Conservation (phyloP, 202 grass and related monocot genomes). For the Zizania palustris region DNA sequence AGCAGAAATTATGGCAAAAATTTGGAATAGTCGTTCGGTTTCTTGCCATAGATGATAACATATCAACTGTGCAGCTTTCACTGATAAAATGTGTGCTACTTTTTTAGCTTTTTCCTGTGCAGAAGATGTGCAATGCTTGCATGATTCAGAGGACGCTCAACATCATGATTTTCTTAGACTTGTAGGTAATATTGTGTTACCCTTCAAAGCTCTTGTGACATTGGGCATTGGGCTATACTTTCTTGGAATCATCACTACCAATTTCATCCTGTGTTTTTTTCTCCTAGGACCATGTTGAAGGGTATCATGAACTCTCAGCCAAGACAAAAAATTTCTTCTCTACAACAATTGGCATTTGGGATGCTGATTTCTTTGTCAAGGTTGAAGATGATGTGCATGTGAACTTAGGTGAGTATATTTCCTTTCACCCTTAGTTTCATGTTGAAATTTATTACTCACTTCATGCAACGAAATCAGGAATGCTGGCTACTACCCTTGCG, state of each 20-base stretch:
- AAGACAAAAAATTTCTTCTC: constrained; percentile 98
- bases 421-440: constrained; percentile 24
- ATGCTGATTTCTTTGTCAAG: constrained; percentile 95
- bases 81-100: too few relatives aligned
- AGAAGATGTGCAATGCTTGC: too few relatives aligned
- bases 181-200: constrained; percentile 42
- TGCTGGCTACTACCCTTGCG: constrained; percentile 76
- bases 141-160: constrained; percentile 76
- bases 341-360: constrained; percentile 78
- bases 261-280: constrained; percentile 30
- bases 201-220: constrained; percentile 27
- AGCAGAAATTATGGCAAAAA: too few relatives aligned
- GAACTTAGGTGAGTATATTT: constrained; percentile 75
- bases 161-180: constrained; percentile 90
- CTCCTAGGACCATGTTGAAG: constrained; percentile 85
- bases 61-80: too few relatives aligned
- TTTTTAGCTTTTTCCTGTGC: too few relatives aligned
- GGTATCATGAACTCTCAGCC: constrained; percentile 94
- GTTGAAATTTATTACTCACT: constrained; percentile 17
- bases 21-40: too few relatives aligned
- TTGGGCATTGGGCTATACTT: constrained; percentile 26
- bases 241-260: constrained; percentile 10
- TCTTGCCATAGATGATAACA: too few relatives aligned
- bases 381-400: constrained; percentile 98
- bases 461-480: constrained; percentile 50